Evolutionary conservation across 768 basidiomycete species (phyloP).

Genomic region (Termitomyces sp.): DNA sequence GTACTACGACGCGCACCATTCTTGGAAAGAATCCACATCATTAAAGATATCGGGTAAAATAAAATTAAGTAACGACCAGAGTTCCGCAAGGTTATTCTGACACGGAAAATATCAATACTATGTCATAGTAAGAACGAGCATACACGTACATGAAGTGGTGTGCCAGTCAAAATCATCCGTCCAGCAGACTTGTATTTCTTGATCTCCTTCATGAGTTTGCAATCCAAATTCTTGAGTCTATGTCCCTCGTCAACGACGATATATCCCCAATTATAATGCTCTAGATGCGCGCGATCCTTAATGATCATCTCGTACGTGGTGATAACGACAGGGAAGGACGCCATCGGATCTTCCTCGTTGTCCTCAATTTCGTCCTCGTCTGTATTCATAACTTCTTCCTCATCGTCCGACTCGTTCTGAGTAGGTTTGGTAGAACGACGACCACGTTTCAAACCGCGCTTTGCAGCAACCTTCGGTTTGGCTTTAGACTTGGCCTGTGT

Average conservation of each 20-base stretch:
- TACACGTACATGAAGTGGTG: conserved; percentile 84
- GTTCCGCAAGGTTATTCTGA: conserved; percentile 91
- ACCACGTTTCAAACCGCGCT: conserved; percentile 10
- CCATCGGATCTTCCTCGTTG: conserved; percentile 16
- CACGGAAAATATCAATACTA: conserved; percentile 1
- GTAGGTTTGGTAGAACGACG: conserved; percentile 5
- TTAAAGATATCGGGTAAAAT: conserved; percentile 92
- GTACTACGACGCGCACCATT: conserved; percentile 52
- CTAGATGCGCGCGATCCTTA: conserved; percentile 63
- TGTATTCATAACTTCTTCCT: conserved; percentile 14
- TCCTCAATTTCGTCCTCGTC: conserved; percentile 13
- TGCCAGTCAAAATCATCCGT: conserved; percentile 92
- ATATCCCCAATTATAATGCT: conserved; percentile 77
- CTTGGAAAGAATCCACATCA: conserved; percentile 85
- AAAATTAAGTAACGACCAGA: conserved; percentile 96
- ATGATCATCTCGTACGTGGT: conserved; percentile 96
- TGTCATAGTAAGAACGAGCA: neutral
- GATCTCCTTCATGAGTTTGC: conserved; percentile 86
- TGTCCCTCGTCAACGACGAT: conserved; percentile 98
- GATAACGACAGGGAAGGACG: conserved; percentile 70
- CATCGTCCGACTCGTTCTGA: neutral
- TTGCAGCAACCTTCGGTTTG: conserved; percentile 11
- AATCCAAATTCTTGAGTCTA: conserved; percentile 91
- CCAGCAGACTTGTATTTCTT: conserved; percentile 83
- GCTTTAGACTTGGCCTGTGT: conserved; percentile 14